Conservation (phyloP, 495 filamentous ascomycete genomes). For the Corynascus novoguineensis region DNA sequence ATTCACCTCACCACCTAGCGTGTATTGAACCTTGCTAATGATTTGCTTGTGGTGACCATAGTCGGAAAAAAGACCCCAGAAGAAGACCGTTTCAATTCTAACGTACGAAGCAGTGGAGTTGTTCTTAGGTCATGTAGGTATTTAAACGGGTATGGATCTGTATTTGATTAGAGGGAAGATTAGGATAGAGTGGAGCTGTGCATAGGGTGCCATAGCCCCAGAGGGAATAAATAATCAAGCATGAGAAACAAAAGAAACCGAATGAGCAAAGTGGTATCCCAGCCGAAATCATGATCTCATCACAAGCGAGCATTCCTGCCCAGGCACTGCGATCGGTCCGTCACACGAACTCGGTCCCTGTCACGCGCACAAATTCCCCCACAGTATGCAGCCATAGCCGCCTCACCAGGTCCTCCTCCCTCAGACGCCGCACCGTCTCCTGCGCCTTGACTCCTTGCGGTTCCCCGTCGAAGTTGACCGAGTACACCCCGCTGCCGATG, state of each 20-base stretch:
- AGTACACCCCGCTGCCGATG: conserved; percentile 49
- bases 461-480: conserved; percentile 42
- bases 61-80: no score
- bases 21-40: no score
- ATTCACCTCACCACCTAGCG: no score
- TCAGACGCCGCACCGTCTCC: conserved; percentile 33
- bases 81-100: no score
- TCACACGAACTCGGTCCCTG: conserved; percentile 21
- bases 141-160: no score
- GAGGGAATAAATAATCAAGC: no score
- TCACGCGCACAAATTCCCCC: conserved; percentile 41
- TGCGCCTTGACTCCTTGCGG: conserved; percentile 30
- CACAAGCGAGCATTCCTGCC: background rate
- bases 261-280: background rate
- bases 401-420: conserved; percentile 39
- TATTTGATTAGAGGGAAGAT: no score
- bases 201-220: no score
- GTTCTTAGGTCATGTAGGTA: no score
- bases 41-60: no score
- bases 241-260: background rate
- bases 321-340: background rate
- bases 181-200: no score
- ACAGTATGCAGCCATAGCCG: conserved; percentile 48
- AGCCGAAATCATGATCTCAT: conserved; percentile 2
- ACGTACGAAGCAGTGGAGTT: no score